These are phyloP conservation scores for Harringtonia lauricola DNA, from an alignment of 2,329 filamentous ascomycete genomes.

Conservation along the genomic window DNA sequence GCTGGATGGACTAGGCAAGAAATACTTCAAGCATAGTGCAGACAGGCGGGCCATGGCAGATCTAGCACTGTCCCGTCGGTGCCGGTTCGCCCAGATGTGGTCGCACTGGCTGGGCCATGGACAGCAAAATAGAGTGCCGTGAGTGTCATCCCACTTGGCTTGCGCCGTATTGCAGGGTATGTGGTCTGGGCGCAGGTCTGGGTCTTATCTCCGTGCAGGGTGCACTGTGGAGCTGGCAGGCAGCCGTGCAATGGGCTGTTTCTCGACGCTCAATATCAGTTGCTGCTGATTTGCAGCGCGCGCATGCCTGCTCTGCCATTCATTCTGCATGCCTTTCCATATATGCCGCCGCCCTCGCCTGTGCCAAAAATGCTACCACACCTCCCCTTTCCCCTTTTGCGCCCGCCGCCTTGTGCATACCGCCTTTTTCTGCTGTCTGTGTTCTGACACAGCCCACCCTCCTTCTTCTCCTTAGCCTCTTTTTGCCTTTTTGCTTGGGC, in stretches of 20 bases:
- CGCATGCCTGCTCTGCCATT: no score
- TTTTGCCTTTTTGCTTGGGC: not conserved
- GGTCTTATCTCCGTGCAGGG: no score
- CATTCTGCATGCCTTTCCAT: no score
- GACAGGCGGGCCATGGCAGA: not conserved
- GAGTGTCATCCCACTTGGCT: not conserved
- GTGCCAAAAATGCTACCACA: not conserved
- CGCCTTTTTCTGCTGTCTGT: constrained; percentile 1
- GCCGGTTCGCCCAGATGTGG: not conserved
- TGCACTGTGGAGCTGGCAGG: not conserved
- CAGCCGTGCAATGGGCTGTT: not conserved
- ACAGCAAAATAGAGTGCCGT: not conserved
- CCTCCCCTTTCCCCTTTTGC: not conserved
- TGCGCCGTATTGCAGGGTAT: not conserved
- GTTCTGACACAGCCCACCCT: constrained; percentile 3
- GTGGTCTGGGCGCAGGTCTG: no score
- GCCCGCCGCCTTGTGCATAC: no score
- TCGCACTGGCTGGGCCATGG: not conserved
- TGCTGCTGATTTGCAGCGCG: not conserved
- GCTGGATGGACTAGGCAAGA: not conserved
- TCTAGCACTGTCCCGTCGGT: not conserved
- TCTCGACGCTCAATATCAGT: not conserved
- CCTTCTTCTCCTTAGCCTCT: not conserved
- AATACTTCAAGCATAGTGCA: constrained; percentile 8
- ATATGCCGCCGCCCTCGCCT: not conserved